phyloP scores from a whole-genome alignment of 345 rosid genomes.

The Psidium guajava region DNA sequence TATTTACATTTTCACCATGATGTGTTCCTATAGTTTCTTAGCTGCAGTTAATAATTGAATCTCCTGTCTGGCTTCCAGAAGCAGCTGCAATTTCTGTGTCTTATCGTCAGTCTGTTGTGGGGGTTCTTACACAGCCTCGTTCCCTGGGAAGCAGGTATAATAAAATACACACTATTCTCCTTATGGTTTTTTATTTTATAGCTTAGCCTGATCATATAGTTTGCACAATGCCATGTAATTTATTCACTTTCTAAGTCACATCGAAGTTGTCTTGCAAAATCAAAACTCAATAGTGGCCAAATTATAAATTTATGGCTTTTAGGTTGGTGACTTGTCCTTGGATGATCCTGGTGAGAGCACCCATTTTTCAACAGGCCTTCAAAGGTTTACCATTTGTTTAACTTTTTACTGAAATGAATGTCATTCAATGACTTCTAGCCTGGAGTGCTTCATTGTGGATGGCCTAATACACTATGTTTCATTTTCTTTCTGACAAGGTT shows the following conservation, averaged over 20 bases:
- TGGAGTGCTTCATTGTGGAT: neutral
- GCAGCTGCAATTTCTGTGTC: constrained; percentile 48
- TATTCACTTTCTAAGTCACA: neutral
- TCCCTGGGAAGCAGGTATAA: constrained; percentile 57
- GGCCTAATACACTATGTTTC: neutral
- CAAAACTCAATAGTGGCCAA: neutral
- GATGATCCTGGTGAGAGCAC: neutral
- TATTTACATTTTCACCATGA: neutral
- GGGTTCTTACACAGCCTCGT: constrained; percentile 71
- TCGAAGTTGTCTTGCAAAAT: neutral
- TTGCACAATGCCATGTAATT: neutral
- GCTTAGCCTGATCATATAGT: neutral
- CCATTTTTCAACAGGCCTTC: neutral
- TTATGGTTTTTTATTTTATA: neutral
- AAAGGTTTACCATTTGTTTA: neutral
- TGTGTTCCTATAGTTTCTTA: neutral
- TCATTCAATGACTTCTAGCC: neutral
- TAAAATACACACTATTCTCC: constrained; percentile 4
- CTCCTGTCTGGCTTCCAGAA: constrained; percentile 27
- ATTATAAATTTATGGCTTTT: neutral
- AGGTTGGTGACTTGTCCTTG: neutral
- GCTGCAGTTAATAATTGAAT: neutral
- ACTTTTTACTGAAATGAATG: neutral
- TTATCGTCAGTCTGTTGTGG: constrained; percentile 50
- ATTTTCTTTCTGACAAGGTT: neutral